These are phyloP conservation scores for Rhododendron griersonianum DNA, from an alignment of 148 eudicot genomes.

Conservation along the genomic window DNA sequence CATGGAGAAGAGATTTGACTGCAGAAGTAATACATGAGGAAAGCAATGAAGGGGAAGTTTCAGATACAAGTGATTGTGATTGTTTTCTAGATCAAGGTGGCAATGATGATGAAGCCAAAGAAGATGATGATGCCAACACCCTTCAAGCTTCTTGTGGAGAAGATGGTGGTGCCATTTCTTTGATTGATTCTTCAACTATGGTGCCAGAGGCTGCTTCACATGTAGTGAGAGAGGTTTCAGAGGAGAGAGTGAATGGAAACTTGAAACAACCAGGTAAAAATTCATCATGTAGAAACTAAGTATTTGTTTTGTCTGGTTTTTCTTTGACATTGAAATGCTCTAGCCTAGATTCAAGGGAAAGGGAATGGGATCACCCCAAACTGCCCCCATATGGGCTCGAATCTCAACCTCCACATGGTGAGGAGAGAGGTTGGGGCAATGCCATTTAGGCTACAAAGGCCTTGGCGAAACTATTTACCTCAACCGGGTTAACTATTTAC, in stretches of 20 bases:
- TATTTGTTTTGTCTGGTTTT: not conserved
- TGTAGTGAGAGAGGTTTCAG: not conserved
- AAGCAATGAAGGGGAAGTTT: conserved; percentile 17
- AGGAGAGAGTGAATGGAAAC: not conserved
- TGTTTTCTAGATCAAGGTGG: conserved; percentile 10
- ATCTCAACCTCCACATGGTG: not conserved
- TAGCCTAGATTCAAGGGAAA: not conserved
- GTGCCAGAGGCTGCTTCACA: not conserved
- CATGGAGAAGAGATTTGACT: conserved; percentile 30
- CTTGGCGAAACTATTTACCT: not conserved
- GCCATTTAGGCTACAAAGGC: not conserved
- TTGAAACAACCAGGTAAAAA: not conserved
- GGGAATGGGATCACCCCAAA: not conserved
- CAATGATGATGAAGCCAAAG: not conserved
- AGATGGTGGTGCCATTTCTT: not conserved
- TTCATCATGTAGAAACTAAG: not conserved
- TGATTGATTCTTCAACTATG: conserved; percentile 11
- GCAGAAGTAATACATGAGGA: conserved; percentile 22
- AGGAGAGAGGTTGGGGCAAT: not conserved
- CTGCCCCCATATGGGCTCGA: not conserved
- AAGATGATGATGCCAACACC: not conserved
- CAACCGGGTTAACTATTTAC: no score
- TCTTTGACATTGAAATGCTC: not conserved
- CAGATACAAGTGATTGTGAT: conserved; percentile 19
- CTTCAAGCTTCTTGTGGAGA: not conserved